phyloP scores from a whole-genome alignment of 176 grass and related monocot genomes.

The Oryza meyeriana region DNA sequence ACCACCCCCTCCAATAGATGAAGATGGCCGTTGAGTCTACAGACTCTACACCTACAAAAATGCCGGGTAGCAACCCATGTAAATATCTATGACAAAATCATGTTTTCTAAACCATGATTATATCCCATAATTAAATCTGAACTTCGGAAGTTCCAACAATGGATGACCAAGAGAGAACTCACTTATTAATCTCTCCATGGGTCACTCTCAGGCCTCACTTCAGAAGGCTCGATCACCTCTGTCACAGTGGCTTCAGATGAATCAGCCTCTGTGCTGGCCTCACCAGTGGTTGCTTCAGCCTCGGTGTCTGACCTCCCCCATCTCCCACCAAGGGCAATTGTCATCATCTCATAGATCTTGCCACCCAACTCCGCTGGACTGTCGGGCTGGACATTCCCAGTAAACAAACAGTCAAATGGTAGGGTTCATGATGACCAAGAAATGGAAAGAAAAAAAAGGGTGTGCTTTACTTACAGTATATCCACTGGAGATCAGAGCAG shows the following conservation, averaged over 20 bases:
- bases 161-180: not conserved
- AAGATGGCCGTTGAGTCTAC: not conserved
- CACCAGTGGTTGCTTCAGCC: not conserved
- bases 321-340: conserved; percentile 75
- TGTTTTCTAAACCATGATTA: conserved; percentile 16
- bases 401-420: conserved; percentile 7
- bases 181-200: conserved; percentile 68
- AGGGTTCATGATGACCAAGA: not conserved
- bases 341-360: conserved; percentile 96
- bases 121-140: not conserved
- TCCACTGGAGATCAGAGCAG: conserved; percentile 93
- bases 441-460: not conserved
- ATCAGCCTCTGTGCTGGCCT: not conserved
- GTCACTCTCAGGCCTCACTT: conserved; percentile 72
- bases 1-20: conserved; percentile 21
- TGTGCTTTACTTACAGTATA: conserved; percentile 51
- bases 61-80: not conserved
- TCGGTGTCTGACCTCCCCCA: conserved; percentile 62
- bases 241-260: conserved; percentile 12
- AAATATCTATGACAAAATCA: not conserved
- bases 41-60: conserved; percentile 38
- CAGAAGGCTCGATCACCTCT: conserved; percentile 74
- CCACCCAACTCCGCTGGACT: conserved; percentile 77
- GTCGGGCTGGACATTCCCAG: conserved; percentile 41
- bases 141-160: not conserved